Evolutionary conservation across 495 filamentous ascomycete species (phyloP), one percentile per base, ranked within the genome.

Genomic region (Mytilinidion resinicola): DNA sequence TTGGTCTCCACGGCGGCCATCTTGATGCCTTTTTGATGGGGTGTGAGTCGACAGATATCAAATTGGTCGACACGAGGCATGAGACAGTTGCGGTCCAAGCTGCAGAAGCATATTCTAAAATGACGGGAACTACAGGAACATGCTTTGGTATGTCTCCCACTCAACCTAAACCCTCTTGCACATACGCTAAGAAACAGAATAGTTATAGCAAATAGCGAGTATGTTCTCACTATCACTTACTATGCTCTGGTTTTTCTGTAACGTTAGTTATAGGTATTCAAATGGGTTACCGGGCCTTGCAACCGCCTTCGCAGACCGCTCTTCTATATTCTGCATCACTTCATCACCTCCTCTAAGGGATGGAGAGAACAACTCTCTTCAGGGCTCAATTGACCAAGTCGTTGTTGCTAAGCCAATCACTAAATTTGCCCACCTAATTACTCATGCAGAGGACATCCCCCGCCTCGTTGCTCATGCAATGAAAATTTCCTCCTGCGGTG

Each of bases 1-100:
- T 69, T 57, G 67, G 67, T 10, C 55, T 67, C 19, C 67, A 69
- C 48, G 67, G 67, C 14, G 64, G 67, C 41, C 64, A 69, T 54
- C 59, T 65, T 3, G 64, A 69, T 61, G 62, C 64, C 21, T 67
- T 69, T 44, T 48, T 69, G 14, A 57, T 67, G 51, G 67, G 64
- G 14, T 67, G 65, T 44, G 67, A 43, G n/a, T 61, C 61, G 30
- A 39, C 52, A n/a, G 67, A 61, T 20, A 67, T 69, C 20, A 56
- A 65, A 30, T 59, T 69, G 6, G 57, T 69, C 6, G 67, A 69
- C 47, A 67, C 58, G 6, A 15, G 67, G 19, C 67, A 69, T 60
- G 64, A 69, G 52, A 69, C 67, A 2, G 61, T 60, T n/a, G 60
- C 67, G 19, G 51, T 69, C 4, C 64, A 69, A 52, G 67, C 64